These are phyloP conservation scores for Sabuloglossum arenarium DNA, from an alignment of 495 filamentous ascomycete genomes.

Conservation along the genomic window DNA sequence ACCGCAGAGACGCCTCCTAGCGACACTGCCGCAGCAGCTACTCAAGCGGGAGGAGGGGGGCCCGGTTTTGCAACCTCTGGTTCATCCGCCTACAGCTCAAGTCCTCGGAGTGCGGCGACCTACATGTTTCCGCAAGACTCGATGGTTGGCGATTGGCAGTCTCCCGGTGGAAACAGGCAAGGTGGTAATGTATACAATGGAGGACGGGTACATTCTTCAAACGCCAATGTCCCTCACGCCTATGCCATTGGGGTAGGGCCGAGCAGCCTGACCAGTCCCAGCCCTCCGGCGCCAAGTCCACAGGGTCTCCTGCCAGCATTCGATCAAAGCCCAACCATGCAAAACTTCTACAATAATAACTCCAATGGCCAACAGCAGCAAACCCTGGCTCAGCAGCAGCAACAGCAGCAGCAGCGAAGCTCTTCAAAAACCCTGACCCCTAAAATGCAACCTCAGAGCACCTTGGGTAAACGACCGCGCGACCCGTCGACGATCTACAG, in stretches of 20 bases:
- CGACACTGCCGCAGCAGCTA: constrained; percentile 22
- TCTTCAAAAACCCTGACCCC: constrained; percentile 23
- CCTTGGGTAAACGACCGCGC: constrained; percentile 29
- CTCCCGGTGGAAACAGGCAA: constrained; percentile 4
- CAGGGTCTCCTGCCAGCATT: constrained; percentile 22
- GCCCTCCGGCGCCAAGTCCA: constrained; percentile 21
- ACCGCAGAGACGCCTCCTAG: constrained; percentile 57
- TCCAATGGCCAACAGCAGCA: constrained; percentile 21
- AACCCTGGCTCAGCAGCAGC: constrained; percentile 21
- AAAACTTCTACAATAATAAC: constrained; percentile 4
- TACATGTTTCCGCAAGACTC: constrained; percentile 10
- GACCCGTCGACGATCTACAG: constrained; percentile 78
- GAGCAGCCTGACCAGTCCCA: constrained; percentile 40
- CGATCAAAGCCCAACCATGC: constrained; percentile 14
- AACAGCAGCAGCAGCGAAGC: constrained; percentile 16
- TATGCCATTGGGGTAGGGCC: constrained; percentile 52
- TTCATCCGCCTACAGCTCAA: constrained; percentile 10
- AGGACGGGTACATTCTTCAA: constrained; percentile 7
- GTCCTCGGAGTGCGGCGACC: constrained; percentile 7
- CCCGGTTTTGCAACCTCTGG: constrained; percentile 10
- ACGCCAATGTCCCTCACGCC: constrained; percentile 28
- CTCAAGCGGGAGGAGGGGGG: constrained; percentile 5
- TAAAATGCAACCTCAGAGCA: constrained; percentile 19
- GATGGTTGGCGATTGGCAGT: constrained; percentile 7
- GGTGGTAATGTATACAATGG: neutral